Evolutionary conservation across 106 monocot genomes (phyloP).

Genomic region (Dioscorea zingiberensis): DNA sequence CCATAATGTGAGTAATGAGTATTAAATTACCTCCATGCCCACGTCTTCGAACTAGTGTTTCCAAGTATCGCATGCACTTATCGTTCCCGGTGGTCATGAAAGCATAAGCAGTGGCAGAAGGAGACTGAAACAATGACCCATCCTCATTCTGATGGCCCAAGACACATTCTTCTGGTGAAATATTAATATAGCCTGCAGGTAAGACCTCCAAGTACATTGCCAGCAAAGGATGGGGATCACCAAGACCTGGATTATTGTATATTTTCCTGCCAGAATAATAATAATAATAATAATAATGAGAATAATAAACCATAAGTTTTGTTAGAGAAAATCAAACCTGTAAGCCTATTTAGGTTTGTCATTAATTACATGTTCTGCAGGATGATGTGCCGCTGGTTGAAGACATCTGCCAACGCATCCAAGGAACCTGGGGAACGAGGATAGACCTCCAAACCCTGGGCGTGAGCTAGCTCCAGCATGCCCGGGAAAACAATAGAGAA

Average conservation of each 20-base stretch:
- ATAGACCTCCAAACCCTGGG: conserved; percentile 5
- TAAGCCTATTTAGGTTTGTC: too few species aligned
- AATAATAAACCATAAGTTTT: not conserved
- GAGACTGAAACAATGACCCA: conserved; percentile 22
- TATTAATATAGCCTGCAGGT: not conserved
- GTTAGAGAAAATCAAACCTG: too few species aligned
- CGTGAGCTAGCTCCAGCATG: conserved; percentile 13
- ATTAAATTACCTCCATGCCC: not conserved
- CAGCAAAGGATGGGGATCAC: not conserved
- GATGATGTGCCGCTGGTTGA: not conserved
- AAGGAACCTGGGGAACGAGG: not conserved
- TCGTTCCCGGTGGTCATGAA: conserved; percentile 10
- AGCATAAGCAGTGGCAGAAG: conserved; percentile 15
- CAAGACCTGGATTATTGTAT: not conserved
- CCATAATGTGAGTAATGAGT: too few species aligned
- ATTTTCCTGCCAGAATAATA: not conserved
- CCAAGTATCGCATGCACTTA: conserved; percentile 6
- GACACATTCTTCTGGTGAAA: not conserved
- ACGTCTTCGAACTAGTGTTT: not conserved
- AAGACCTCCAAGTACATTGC: conserved; percentile 1
- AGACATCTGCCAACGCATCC: not conserved
- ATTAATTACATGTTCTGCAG: conserved; percentile 1
- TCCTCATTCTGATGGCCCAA: not conserved
- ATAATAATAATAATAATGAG: not conserved
- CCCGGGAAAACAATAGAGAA: conserved; percentile 23